phyloP scores from a whole-genome alignment of 345 rosid species.

The Salix viminalis region DNA sequence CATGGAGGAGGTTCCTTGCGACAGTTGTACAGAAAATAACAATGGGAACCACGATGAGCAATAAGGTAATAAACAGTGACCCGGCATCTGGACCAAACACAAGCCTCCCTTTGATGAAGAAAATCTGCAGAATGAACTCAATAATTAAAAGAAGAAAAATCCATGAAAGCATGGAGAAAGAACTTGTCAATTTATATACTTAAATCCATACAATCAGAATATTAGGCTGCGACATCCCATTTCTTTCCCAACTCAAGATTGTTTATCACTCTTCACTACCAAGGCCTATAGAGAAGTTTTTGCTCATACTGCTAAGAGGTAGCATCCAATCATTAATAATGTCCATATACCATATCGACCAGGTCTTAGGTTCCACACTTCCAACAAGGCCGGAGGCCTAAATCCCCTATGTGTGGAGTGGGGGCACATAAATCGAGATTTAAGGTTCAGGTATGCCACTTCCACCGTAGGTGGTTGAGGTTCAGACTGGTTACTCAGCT shows the following conservation, averaged over 20 bases:
- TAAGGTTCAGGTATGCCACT: not conserved
- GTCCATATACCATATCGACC: not conserved
- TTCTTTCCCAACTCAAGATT: not conserved
- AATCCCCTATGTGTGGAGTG: not conserved
- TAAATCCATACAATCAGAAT: not conserved
- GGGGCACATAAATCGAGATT: not conserved
- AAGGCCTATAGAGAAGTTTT: not conserved
- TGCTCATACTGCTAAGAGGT: not conserved
- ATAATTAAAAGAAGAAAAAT: not conserved
- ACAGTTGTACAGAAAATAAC: slow-evolving; percentile 43
- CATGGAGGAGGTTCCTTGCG: slow-evolving; percentile 35
- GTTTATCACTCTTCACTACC: not conserved
- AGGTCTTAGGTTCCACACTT: not conserved
- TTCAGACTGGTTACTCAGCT: not conserved
- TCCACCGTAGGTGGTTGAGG: not conserved
- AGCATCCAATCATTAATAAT: not conserved
- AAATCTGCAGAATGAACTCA: slow-evolving; percentile 33
- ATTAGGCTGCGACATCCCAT: not conserved
- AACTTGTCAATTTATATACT: not conserved
- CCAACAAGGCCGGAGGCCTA: not conserved
- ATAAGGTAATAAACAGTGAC: slow-evolving; percentile 36
- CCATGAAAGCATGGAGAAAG: not conserved
- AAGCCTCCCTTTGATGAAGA: slow-evolving; percentile 41
- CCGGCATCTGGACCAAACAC: slow-evolving; percentile 54
- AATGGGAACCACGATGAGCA: slow-evolving; percentile 46